Percentiles rank a stretch among this genome's conserved stretches.
Evolutionary conservation across 345 rosid genomes (phyloP).

Genomic region (Noccaea caerulescens): DNA sequence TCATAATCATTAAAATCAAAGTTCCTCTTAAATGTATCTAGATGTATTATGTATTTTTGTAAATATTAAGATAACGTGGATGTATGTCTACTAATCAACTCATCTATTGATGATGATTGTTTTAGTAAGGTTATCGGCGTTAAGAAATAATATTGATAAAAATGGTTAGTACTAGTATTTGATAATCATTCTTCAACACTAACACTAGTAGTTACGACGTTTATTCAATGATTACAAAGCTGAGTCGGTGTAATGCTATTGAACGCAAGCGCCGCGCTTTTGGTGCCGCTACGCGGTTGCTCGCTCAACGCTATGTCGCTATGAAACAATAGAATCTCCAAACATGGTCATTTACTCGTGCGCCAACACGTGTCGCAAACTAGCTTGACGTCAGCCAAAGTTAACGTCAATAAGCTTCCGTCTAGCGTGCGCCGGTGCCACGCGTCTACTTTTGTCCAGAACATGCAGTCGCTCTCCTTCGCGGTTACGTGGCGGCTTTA

Average conservation of each 20-base stretch:
- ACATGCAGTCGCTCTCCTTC: slow-evolving; percentile 30
- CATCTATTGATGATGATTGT: not conserved
- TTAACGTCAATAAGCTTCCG: slow-evolving; percentile 19
- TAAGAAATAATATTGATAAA: not conserved
- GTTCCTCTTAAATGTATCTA: not conserved
- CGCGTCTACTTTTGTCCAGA: slow-evolving; percentile 5
- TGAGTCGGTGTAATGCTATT: slow-evolving; percentile 20
- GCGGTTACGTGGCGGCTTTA: slow-evolving; percentile 42
- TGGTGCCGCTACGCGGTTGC: slow-evolving; percentile 7
- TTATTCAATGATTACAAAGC: slow-evolving; percentile 24
- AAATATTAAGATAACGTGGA: not conserved
- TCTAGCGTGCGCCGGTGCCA: slow-evolving; percentile 26
- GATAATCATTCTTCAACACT: not conserved
- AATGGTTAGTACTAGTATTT: too few species aligned
- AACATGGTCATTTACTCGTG: slow-evolving; percentile 3
- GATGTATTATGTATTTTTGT: not conserved
- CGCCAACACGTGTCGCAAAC: slow-evolving; percentile 23
- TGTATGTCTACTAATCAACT: not conserved
- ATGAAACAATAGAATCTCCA: not conserved
- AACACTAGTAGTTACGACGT: slow-evolving; percentile 20
- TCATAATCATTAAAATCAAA: not conserved
- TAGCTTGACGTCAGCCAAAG: slow-evolving; percentile 23
- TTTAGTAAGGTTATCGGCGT: slow-evolving; percentile 5
- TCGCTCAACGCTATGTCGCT: not conserved
- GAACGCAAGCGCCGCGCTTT: slow-evolving; percentile 22